Base-by-base conservation (phyloP, 306 rosid species). In the Lathyrus sativus region DNA sequence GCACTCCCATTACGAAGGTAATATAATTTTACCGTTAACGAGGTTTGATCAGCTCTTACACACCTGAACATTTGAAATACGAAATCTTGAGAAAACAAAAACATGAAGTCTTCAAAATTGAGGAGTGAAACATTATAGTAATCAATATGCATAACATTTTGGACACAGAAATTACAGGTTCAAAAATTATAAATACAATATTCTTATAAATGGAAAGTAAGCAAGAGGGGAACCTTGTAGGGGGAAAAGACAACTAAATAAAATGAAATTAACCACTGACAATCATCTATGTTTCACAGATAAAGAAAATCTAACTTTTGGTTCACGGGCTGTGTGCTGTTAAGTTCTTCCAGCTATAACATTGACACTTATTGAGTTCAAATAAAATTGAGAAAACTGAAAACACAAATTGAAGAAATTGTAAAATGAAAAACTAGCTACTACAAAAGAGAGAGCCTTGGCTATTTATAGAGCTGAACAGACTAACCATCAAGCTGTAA, bases 1-100 rank as follows among this genome's bases (percentile, higher is more conserved):
- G 98, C 98, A 70, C 97, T 93, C 72, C 95, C 97, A 60, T 79
- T 90, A 41, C 79, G 83, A 81, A 93, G 89, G 74, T 93, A 90
- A 81, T 93, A 90, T 76, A 93, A 60, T 79, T 74, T 88, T 29
- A 93, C 72, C 11, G 97, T 56, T 48, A 90, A 74, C 2, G 98
- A 77, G 5, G 98, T 82, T 74, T 88, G 96, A 70, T 93, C 93
- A 72, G 79, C 86, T 86, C 98, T 86, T 49, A 73, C 90, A 74
- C 96, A 88, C 84, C 98, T 93, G 80, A 67, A 54, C 13, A 69
- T 17, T 68, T 75, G 7, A 73, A 66, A 48, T 41, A 48, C 70
- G 58, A 69, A 65, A 68, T 54, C 37, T 38, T 42, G 46, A 33
- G 10, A 6, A 24, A 5, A 54, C 62, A 15, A 42, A 60, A 70